These are phyloP conservation scores for Alternaria burnsii DNA, from an alignment of 2,329 filamentous ascomycete genomes.

Conservation along the genomic window DNA sequence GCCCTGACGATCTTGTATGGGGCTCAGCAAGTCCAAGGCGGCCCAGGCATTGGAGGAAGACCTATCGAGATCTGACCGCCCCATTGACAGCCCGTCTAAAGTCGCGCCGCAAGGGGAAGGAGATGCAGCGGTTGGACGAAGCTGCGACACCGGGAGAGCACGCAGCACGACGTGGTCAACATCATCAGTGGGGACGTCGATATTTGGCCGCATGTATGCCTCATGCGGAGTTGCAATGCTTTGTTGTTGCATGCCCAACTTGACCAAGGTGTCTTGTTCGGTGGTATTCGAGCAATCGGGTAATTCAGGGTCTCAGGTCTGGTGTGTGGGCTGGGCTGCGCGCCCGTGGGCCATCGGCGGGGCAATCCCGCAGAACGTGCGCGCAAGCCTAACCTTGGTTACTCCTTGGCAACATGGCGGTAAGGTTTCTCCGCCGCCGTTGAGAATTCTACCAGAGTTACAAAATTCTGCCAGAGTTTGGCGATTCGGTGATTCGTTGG, in stretches of 20 bases:
- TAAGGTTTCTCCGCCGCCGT: background rate
- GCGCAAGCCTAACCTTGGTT: background rate
- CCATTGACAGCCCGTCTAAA: background rate
- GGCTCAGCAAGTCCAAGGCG: constrained; percentile 23
- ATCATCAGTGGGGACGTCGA: background rate
- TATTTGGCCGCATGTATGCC: background rate
- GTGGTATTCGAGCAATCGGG: background rate
- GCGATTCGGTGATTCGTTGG: background rate
- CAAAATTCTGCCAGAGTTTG: background rate
- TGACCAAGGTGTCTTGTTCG: background rate
- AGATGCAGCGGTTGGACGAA: background rate
- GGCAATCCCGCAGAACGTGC: background rate
- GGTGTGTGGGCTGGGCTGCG: background rate
- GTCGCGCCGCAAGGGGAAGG: background rate
- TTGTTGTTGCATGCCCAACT: background rate
- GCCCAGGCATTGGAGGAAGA: constrained; percentile 18
- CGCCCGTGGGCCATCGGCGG: background rate
- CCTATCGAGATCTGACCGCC: constrained; percentile 4
- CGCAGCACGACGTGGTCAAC: background rate
- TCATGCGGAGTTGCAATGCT: background rate
- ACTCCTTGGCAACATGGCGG: background rate
- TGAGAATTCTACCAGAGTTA: background rate
- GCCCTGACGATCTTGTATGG: constrained; percentile 27
- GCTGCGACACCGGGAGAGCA: background rate
- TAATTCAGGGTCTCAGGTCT: background rate